Percentiles rank a stretch among this genome's conserved stretches.
These are phyloP conservation scores for Skeletonema marinoi DNA, from an alignment of 108 stramenopile species.

Conservation along the genomic window DNA sequence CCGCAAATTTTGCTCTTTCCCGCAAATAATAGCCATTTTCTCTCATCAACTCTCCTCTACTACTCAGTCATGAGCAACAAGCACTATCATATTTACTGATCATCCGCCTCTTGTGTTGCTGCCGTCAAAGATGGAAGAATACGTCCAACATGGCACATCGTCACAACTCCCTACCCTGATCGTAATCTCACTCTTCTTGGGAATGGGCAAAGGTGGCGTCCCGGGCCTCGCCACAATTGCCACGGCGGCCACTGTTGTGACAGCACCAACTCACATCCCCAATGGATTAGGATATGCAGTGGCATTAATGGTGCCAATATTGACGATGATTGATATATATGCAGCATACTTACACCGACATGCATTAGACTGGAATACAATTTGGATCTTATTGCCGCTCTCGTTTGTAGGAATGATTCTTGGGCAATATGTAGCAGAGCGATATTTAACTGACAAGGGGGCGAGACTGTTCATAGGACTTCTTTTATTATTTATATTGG, in stretches of 20 bases:
- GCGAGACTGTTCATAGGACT: slow-evolving; percentile 52
- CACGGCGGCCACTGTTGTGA: slow-evolving; percentile 53
- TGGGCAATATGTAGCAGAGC: slow-evolving; percentile 34
- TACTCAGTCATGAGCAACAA: too few relatives aligned
- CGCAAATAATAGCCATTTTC: too few relatives aligned
- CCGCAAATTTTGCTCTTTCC: not conserved
- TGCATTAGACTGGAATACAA: slow-evolving; percentile 41
- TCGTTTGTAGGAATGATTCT: slow-evolving; percentile 56
- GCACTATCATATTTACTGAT: too few relatives aligned
- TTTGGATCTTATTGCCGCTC: slow-evolving; percentile 41
- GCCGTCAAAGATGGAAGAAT: slow-evolving; percentile 34
- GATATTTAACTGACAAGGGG: slow-evolving; percentile 39
- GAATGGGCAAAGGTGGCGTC: slow-evolving; percentile 61
- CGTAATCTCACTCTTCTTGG: slow-evolving; percentile 45
- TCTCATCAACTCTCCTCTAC: too few relatives aligned
- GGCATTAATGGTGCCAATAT: slow-evolving; percentile 55
- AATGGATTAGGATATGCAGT: slow-evolving; percentile 53
- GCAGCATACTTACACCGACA: slow-evolving; percentile 46
- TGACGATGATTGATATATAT: slow-evolving; percentile 54
- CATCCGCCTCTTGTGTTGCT: too few relatives aligned
- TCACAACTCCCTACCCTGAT: slow-evolving; percentile 50
- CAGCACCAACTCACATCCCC: slow-evolving; percentile 36
- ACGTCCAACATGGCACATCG: slow-evolving; percentile 28
- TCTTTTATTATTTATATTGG: slow-evolving; percentile 45
- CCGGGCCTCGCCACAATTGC: slow-evolving; percentile 50